Evolutionary conservation across 2,329 filamentous ascomycete genomes (phyloP).

Genomic region (Acarospora socialis): DNA sequence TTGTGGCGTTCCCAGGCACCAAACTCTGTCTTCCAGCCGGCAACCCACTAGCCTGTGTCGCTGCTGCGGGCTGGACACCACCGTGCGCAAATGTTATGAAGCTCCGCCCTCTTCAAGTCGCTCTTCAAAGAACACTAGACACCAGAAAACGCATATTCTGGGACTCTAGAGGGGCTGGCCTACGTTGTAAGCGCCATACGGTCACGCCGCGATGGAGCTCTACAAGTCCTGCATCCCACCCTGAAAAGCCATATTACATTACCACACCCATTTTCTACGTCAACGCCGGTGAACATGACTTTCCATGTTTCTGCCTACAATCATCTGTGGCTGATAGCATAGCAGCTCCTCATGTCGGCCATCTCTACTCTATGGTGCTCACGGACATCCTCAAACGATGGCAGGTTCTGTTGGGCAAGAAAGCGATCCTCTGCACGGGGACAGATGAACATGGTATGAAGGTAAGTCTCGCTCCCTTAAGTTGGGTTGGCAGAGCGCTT

Average conservation of each 20-base stretch:
- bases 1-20: too few relatives aligned
- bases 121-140: too few relatives aligned
- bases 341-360: slow-evolving; percentile 79
- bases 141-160: too few relatives aligned
- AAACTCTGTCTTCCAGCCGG: too few relatives aligned
- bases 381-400: slow-evolving; percentile 87
- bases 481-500: neutral
- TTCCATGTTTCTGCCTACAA: neutral
- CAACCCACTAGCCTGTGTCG: too few relatives aligned
- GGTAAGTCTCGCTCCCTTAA: slow-evolving; percentile 21
- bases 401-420: slow-evolving; percentile 59
- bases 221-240: too few relatives aligned
- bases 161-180: too few relatives aligned
- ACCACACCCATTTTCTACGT: slow-evolving; percentile 98
- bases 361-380: slow-evolving; percentile 85
- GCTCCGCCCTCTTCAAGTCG: too few relatives aligned
- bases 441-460: slow-evolving; percentile 98
- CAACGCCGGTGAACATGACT: slow-evolving; percentile 58
- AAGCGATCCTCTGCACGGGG: slow-evolving; percentile 68
- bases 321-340: slow-evolving; percentile 3
- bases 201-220: too few relatives aligned
- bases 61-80: too few relatives aligned
- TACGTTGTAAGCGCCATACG: too few relatives aligned
- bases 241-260: slow-evolving; percentile 82
- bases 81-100: too few relatives aligned